Conservation (phyloP, 495 filamentous ascomycete genomes). For the Pyrenula massariospora region DNA sequence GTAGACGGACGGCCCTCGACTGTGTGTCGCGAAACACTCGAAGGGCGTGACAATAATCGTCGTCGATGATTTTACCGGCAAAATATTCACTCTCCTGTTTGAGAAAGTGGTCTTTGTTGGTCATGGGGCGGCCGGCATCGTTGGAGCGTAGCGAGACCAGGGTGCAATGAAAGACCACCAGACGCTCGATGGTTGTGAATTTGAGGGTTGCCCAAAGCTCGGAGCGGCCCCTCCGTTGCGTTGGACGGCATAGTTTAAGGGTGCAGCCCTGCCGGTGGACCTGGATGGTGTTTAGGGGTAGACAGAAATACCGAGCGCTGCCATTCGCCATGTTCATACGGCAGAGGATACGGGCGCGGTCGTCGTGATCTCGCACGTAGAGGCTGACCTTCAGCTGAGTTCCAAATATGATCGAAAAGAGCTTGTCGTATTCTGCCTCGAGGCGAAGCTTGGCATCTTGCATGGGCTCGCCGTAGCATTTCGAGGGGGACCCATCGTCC, state of each 20-base stretch:
- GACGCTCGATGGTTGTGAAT: constrained; percentile 48
- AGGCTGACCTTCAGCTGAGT: constrained; percentile 38
- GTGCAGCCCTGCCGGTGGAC: constrained; percentile 38
- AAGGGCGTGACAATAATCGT: constrained; percentile 56
- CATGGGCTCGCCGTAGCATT: constrained; percentile 33
- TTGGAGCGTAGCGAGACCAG: constrained; percentile 66
- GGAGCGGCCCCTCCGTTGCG: constrained; percentile 23
- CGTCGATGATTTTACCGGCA: constrained; percentile 62
- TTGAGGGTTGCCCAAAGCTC: constrained; percentile 45
- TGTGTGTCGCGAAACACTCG: constrained; percentile 57
- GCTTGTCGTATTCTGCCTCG: constrained; percentile 17
- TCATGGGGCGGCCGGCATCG: constrained; percentile 39
- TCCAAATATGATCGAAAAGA: constrained; percentile 12
- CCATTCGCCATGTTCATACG: constrained; percentile 26
- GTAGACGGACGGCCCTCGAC: constrained; percentile 48
- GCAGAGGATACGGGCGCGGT: constrained; percentile 47
- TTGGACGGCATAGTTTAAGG: constrained; percentile 42
- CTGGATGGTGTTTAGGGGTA: constrained; percentile 39
- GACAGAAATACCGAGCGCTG: constrained; percentile 30
- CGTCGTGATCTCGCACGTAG: constrained; percentile 39
- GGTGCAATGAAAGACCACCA: constrained; percentile 71
- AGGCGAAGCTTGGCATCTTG: constrained; percentile 25
- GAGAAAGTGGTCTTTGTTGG: constrained; percentile 46
- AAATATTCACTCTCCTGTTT: constrained; percentile 54
- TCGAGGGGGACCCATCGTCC: constrained; percentile 22